Conservation (phyloP, 768 basidiomycete species). For the Boletus eberwhitei region DNA sequence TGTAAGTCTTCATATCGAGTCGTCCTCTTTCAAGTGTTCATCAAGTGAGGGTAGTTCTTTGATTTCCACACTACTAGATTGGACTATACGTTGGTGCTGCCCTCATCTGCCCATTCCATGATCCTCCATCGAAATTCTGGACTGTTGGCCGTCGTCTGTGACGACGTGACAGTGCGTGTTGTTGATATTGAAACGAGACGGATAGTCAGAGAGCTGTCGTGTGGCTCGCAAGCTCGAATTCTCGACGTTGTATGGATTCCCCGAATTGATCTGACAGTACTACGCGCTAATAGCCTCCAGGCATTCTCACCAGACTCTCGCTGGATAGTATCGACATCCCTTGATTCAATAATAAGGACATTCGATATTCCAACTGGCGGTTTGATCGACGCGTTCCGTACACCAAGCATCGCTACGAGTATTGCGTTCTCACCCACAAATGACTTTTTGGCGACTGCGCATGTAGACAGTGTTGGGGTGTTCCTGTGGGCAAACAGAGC, state of each 20-base stretch:
- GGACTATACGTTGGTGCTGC: slow-evolving; percentile 61
- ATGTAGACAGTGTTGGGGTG: slow-evolving; percentile 91
- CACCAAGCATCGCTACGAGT: slow-evolving; percentile 83
- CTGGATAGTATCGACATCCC: slow-evolving; percentile 85
- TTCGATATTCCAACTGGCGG: slow-evolving; percentile 94
- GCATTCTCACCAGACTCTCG: slow-evolving; percentile 93
- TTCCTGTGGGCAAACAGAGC: slow-evolving; percentile 99
- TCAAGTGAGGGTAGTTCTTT: slow-evolving; percentile 67
- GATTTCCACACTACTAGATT: slow-evolving; percentile 87
- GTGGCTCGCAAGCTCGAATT: slow-evolving; percentile 77
- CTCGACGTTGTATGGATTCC: slow-evolving; percentile 71
- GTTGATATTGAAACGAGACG: slow-evolving; percentile 88
- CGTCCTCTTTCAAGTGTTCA: neutral
- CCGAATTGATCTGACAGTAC: neutral
- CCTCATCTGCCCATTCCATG: slow-evolving; percentile 69
- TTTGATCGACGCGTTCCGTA: slow-evolving; percentile 89
- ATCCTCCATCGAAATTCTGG: slow-evolving; percentile 81
- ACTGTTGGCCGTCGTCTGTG: slow-evolving; percentile 77
- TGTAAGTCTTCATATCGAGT: slow-evolving; percentile 44
- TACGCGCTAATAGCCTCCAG: slow-evolving; percentile 38
- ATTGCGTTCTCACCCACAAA: slow-evolving; percentile 91
- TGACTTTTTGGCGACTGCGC: slow-evolving; percentile 93
- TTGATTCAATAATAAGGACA: slow-evolving; percentile 90
- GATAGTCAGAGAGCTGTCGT: slow-evolving; percentile 81
- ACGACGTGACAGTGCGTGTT: slow-evolving; percentile 81